Conservation (phyloP, 1,139 yeast species). For the Saccharomyces hybrid region DNA sequence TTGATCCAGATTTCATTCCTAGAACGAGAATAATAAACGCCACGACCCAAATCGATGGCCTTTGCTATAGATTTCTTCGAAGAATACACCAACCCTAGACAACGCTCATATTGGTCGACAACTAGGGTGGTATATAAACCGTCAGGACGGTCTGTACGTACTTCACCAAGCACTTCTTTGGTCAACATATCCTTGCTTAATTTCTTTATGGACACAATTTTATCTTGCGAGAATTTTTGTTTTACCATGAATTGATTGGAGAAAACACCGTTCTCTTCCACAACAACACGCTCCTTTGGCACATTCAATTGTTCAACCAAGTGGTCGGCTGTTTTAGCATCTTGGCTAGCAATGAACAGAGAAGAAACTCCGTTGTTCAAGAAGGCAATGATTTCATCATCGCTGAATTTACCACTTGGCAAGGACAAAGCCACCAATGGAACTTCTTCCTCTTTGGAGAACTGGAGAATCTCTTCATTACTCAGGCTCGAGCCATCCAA, state of each 20-base stretch:
- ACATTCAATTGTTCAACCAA: constrained; percentile 45
- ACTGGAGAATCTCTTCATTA: constrained; percentile 12
- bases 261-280: constrained; percentile 12
- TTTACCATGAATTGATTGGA: constrained; percentile 41
- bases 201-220: constrained; percentile 13
- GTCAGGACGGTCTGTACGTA: constrained; percentile 79
- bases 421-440: constrained; percentile 6
- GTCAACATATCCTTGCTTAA: constrained; percentile 37
- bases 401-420: constrained; percentile 12
- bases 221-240: constrained; percentile 30
- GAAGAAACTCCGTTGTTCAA: constrained; percentile 62
- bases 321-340: constrained; percentile 32
- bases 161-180: constrained; percentile 45
- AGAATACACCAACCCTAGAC: constrained; percentile 88
- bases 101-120: constrained; percentile 55
- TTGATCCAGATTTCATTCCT: constrained; percentile 89
- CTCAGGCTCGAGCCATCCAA: constrained; percentile 18
- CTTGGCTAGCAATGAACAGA: constrained; percentile 39
- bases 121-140: constrained; percentile 82
- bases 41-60: constrained; percentile 73
- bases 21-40: constrained; percentile 90
- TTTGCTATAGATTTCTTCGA: constrained; percentile 73
- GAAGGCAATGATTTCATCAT: constrained; percentile 29
- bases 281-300: constrained; percentile 36
- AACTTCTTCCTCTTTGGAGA: constrained; percentile 11